Base-by-base conservation (phyloP, 2,329 filamentous ascomycete species). In the Coniosporium tulheliwenetii region DNA sequence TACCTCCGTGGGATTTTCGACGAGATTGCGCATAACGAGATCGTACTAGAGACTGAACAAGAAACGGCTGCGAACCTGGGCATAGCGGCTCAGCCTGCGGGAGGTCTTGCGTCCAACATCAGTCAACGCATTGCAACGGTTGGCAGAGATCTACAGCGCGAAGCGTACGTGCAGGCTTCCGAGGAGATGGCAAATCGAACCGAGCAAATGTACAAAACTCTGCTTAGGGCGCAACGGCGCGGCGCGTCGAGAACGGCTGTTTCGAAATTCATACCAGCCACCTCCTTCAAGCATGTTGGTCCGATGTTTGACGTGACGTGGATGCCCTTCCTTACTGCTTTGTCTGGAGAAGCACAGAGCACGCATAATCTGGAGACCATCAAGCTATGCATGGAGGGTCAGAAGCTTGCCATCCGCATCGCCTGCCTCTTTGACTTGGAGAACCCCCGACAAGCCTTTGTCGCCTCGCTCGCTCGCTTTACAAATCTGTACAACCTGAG, bases 221-320 rank as follows among this genome's bases (percentile, higher is more conserved):
- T 98, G 31, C 84, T 96, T 56, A 81, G 85, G 52, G 87, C 85
- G 39, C 91, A 98, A 59, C 79, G 84, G 39, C 80, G 78, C 52
- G 91, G 84, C 44, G 77, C 84, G 1, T 66, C 81, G 14, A 14
- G 30, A 9, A 45, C 40, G 30, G 32, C 47, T 36, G 62, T 60
- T 52, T 79, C 69, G 62, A 78, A 67, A 43, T 98, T 91, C 60
- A 93, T 98, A 41, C 83, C 85, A 1, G 91, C 91, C 3, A 91
- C 85, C 1, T 96, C 87, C 0, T 87, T 85, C 57, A 89, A 85
- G 51, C 91, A 98, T 58, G 83, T 95, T 39, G 91, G 91, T 0
- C 86, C 91, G 1, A 98, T 98, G 91, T 96, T 98, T 55, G 87
- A 94, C 52, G 86, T 94, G 16, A 93, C 86, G 0, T 98, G 91